Evolutionary conservation across 805 yeast genomes (phyloP).

Genomic region (Metschnikowia kunwiensis): DNA sequence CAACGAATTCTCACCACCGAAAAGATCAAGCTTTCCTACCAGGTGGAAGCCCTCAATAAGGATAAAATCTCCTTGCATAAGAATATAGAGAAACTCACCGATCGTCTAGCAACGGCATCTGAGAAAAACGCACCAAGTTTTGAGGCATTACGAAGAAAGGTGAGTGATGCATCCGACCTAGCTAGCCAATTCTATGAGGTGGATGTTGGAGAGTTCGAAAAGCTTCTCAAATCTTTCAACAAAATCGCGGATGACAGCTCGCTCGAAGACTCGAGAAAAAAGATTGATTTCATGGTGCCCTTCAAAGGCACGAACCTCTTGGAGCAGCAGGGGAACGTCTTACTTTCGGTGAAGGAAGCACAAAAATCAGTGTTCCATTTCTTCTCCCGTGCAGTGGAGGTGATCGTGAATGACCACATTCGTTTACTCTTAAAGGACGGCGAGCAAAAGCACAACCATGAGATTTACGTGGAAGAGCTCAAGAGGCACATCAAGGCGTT

Average conservation of each 20-base stretch:
- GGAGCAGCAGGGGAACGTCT: constrained; percentile 1
- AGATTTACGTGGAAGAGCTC: constrained; percentile 21
- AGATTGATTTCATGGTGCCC: constrained; percentile 43
- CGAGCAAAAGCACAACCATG: constrained; percentile 15
- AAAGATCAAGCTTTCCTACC: constrained; percentile 40
- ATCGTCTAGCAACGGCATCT: constrained; percentile 24
- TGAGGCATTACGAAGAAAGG: constrained; percentile 9
- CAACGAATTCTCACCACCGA: constrained; percentile 45
- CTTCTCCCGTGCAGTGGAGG: constrained; percentile 57
- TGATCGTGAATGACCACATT: constrained; percentile 56
- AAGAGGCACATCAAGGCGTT: constrained; percentile 18
- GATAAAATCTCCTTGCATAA: constrained; percentile 37
- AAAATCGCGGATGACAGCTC: constrained; percentile 58
- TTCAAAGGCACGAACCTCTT: constrained; percentile 9
- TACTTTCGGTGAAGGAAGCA: constrained; percentile 22
- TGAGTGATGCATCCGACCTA: constrained; percentile 6
- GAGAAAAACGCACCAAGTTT: constrained; percentile 20
- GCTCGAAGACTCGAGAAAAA: constrained; percentile 53
- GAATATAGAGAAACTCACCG: constrained; percentile 38
- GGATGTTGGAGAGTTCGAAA: constrained; percentile 48
- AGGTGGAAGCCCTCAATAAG: constrained; percentile 35
- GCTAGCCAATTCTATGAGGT: constrained; percentile 39
- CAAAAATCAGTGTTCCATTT: constrained; percentile 51
- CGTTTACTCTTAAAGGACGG: constrained; percentile 35
- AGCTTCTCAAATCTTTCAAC: constrained; percentile 48